A percentile compares a stretch with the other conserved stretches of the same genome.
Conservation (phyloP, 306 rosid species). For the Acacia confusa region DNA sequence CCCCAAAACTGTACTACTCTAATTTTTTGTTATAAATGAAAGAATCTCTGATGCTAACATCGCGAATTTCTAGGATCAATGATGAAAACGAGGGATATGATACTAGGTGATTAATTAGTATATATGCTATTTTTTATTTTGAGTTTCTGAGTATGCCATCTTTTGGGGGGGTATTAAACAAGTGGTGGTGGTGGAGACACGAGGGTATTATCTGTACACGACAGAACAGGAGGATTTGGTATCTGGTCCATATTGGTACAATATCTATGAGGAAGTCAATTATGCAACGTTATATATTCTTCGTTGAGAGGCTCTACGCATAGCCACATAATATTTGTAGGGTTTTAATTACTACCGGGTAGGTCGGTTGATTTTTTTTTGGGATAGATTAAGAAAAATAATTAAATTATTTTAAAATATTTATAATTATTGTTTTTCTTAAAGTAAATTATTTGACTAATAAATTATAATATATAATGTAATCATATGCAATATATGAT, state of each 20-base stretch:
- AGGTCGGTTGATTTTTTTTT: too few relatives aligned
- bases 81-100: not conserved
- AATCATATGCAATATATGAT: too few relatives aligned
- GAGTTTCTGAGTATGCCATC: not conserved
- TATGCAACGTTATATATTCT: constrained; percentile 17
- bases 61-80: constrained; percentile 3
- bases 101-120: not conserved
- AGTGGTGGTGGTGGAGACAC: not conserved
- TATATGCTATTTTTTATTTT: not conserved
- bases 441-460: too few relatives aligned
- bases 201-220: not conserved
- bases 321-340: not conserved
- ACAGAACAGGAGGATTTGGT: constrained; percentile 24
- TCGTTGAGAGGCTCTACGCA: not conserved
- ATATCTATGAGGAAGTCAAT: constrained; percentile 11
- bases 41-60: not conserved
- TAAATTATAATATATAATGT: too few relatives aligned
- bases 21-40: not conserved
- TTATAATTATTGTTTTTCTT: too few relatives aligned
- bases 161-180: not conserved
- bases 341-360: too few relatives aligned
- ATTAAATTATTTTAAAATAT: too few relatives aligned
- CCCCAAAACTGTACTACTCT: not conserved
- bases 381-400: rapidly evolving
- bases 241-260: constrained; percentile 17